Conservation (phyloP, 768 basidiomycete genomes). For the Russula virescens region DNA sequence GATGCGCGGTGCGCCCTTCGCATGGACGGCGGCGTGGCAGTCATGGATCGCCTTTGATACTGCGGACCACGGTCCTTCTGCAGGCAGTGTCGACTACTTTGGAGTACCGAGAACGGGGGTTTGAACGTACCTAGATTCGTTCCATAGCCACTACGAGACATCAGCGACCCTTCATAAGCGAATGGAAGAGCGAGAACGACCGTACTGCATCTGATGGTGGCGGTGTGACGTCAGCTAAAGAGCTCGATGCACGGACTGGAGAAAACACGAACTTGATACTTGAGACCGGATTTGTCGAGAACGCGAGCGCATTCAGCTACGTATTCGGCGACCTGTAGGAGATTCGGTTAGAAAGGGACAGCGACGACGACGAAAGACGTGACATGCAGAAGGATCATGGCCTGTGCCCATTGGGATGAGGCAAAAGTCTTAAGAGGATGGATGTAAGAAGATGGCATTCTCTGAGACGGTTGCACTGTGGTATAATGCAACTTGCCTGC, state of each 20-base stretch:
- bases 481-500: slow-evolving; percentile 44
- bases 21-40: slow-evolving; percentile 84
- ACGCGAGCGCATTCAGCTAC: slow-evolving; percentile 79
- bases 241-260: neutral
- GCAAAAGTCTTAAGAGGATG: slow-evolving; percentile 78
- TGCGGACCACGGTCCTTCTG: slow-evolving; percentile 79
- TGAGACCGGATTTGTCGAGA: slow-evolving; percentile 76
- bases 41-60: slow-evolving; percentile 86
- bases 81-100: neutral
- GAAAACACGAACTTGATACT: slow-evolving; percentile 57
- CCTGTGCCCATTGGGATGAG: slow-evolving; percentile 80
- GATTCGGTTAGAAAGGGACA: neutral
- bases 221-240: neutral
- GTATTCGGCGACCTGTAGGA: slow-evolving; percentile 61
- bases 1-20: slow-evolving; percentile 64
- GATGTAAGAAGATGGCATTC: neutral
- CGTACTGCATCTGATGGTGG: slow-evolving; percentile 60
- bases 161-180: neutral
- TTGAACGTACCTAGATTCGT: slow-evolving; percentile 67
- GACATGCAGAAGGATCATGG: slow-evolving; percentile 54
- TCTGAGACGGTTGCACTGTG: neutral
- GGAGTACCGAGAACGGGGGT: neutral
- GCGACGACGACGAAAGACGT: neutral
- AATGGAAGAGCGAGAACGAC: slow-evolving; percentile 1
- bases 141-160: slow-evolving; percentile 67